Evolutionary conservation across 208 protist species (phyloP), one percentile per base, ranked within the genome.

Genomic region (Naegleria fowleri): DNA sequence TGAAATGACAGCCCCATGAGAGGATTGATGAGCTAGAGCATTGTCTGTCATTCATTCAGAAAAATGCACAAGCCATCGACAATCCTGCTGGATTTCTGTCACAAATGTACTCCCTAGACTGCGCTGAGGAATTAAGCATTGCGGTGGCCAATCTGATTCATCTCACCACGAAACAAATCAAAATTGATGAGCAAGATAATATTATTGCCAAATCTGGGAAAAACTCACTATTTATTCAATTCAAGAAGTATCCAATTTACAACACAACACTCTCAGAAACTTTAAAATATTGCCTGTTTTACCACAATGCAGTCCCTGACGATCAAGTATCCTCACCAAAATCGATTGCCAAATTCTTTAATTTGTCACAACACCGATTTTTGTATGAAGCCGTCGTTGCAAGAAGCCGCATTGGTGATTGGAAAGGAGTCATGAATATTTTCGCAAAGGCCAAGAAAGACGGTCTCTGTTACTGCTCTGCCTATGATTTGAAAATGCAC

Each of bases 101-200:
- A 36, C 7, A 36, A 0, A 79, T 36, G 36, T 79, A 79, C 36
- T 79, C 67, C 9, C 29, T 79, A 36, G 29, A 79, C 36, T 79
- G 67, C 36, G 16, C 67, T 9, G 67, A 29, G 9, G 67, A 79
- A n/a, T 33, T 79, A 25, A 79, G 29, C 36, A 79, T 36, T 36
- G 29, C 29, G 6, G 41, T 43, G 7, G 29, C 40, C 19, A 48
- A 86, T 48, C 25, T 38, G 2, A 51, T 48, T 43, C 33, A 86
- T 86, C 25, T 86, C 16, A 51, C 19, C 39, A 6, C 33, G 16
- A 51, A n/a, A 86, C 83, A 86, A 86, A 22, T 48, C 16, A 86
- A 48, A 86, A 86, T 86, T 48, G 83, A 86, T 48, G 83, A 86
- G 29, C n/a, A 38, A 29, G 83, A 86, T 48, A 86, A 48, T 43